Evolutionary conservation across 306 rosid species (phyloP).

Genomic region (Biancaea sappan): DNA sequence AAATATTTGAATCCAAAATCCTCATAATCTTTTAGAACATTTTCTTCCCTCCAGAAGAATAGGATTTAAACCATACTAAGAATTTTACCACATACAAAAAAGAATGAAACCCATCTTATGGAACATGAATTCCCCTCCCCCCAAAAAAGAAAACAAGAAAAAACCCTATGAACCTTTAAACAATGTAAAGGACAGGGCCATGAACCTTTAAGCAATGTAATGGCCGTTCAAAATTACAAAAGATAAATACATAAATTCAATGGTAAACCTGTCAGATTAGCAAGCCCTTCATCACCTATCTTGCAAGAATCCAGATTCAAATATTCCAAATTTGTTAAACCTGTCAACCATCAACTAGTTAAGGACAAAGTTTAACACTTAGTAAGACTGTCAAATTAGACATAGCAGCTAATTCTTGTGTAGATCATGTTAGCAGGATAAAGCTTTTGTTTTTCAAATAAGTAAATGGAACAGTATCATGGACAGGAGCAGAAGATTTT

Average conservation of each 20-base stretch:
- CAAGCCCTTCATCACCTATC: conserved; percentile 79
- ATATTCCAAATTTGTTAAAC: conserved; percentile 76
- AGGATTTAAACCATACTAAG: not conserved
- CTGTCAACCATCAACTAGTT: conserved; percentile 46
- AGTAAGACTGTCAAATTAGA: no score
- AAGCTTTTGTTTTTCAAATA: not conserved
- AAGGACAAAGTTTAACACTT: conserved; percentile 1
- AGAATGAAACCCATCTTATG: not conserved
- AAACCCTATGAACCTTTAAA: not conserved
- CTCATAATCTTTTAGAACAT: conserved; percentile 13
- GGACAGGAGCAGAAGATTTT: not conserved
- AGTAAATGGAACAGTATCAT: not conserved
- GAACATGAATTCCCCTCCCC: not conserved
- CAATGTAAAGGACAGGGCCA: no score
- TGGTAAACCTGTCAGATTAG: conserved; percentile 71
- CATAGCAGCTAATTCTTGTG: not conserved
- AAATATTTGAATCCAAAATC: conserved; percentile 34
- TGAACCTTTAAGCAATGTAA: conserved; percentile 14
- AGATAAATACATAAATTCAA: conserved; percentile 5
- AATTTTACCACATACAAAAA: not conserved
- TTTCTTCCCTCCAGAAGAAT: not conserved
- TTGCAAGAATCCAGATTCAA: conserved; percentile 92
- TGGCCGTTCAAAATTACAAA: conserved; percentile 6
- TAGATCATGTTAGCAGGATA: not conserved
- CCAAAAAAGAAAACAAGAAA: not conserved